These are phyloP conservation scores for Calocybe indica DNA, from an alignment of 768 basidiomycete species.

Conservation along the genomic window DNA sequence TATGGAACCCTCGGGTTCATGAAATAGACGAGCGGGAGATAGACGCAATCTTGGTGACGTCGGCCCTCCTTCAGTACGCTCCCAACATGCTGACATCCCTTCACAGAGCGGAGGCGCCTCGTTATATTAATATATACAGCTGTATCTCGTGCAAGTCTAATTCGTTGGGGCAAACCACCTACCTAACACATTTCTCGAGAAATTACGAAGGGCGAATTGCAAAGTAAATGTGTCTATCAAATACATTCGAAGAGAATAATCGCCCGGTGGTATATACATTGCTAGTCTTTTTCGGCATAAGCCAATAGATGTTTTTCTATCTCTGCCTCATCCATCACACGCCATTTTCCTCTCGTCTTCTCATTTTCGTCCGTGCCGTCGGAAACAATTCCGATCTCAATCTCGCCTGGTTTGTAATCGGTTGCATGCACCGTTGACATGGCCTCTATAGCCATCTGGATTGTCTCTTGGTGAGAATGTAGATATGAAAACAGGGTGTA, in stretches of 20 bases:
- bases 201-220: no score
- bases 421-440: constrained; percentile 93
- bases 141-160: no score
- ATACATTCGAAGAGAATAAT: no score
- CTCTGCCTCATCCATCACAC: constrained; percentile 71
- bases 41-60: constrained; percentile 57
- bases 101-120: constrained; percentile 67
- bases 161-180: no score
- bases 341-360: constrained; percentile 73
- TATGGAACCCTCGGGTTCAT: constrained; percentile 47
- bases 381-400: constrained; percentile 94
- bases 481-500: neutral
- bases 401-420: constrained; percentile 92
- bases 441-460: constrained; percentile 86
- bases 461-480: neutral
- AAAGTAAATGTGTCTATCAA: no score
- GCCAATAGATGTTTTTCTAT: constrained; percentile 77
- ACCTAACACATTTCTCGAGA: no score
- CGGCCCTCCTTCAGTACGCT: no score
- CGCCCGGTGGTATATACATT: no score
- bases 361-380: constrained; percentile 62
- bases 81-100: constrained; percentile 1
- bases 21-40: constrained; percentile 54
- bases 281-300: constrained; percentile 85
- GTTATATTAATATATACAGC: constrained; percentile 20